These are phyloP conservation scores for Globisporangium alternatum DNA, from an alignment of 352 stramenopile genomes.

Conservation along the genomic window DNA sequence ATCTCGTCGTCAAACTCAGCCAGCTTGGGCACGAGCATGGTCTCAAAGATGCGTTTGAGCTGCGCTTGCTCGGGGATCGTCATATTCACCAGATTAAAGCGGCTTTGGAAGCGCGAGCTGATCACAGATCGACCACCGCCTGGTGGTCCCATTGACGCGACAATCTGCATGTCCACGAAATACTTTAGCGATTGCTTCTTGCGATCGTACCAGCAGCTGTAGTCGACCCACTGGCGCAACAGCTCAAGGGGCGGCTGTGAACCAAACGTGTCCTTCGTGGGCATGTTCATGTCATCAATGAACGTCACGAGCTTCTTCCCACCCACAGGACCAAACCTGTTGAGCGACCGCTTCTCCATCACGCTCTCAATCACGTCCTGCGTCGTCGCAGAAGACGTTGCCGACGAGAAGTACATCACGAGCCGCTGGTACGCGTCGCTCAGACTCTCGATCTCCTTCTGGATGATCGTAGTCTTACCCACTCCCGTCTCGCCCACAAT, in stretches of 20 bases:
- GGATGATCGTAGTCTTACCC: conserved; percentile 86
- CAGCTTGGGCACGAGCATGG: conserved; percentile 85
- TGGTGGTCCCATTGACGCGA: conserved; percentile 86
- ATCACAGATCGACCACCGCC: conserved; percentile 87
- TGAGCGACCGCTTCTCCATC: conserved; percentile 90
- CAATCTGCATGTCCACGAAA: conserved; percentile 90
- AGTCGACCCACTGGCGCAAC: conserved; percentile 91
- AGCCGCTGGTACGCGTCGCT: conserved; percentile 74
- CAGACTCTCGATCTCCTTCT: conserved; percentile 77
- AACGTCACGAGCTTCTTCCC: conserved; percentile 90
- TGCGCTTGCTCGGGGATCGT: conserved; percentile 84
- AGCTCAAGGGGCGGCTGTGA: conserved; percentile 91
- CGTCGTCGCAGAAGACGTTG: conserved; percentile 80
- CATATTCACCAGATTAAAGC: conserved; percentile 91
- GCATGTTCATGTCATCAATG: conserved; percentile 94
- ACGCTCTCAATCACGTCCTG: conserved; percentile 90
- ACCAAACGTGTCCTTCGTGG: conserved; percentile 87
- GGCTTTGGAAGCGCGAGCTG: conserved; percentile 87
- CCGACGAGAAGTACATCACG: conserved; percentile 90
- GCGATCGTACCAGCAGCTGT: conserved; percentile 91
- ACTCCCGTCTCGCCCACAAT: conserved; percentile 90
- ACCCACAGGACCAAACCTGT: conserved; percentile 83
- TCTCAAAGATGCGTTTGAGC: conserved; percentile 87
- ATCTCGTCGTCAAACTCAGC: conserved; percentile 88
- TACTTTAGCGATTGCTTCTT: conserved; percentile 90